phyloP scores from a whole-genome alignment of 2,329 filamentous ascomycete species.

The Cercospora nicotianae region DNA sequence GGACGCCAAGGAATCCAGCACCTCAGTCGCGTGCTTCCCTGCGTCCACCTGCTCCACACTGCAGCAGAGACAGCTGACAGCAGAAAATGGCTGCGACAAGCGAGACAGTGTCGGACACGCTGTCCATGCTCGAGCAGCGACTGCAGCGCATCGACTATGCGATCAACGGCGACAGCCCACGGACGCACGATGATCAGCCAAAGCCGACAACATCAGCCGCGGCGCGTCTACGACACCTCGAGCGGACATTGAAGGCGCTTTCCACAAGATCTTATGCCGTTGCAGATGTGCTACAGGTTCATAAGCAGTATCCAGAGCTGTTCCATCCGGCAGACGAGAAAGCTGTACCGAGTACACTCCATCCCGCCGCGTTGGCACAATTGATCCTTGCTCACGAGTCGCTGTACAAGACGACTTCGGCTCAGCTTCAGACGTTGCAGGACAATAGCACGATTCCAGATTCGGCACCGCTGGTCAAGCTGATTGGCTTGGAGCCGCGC shows the following conservation, averaged over 20 bases:
- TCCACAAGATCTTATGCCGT: slow-evolving; percentile 43
- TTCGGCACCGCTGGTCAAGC: slow-evolving; percentile 48
- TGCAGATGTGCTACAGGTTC: slow-evolving; percentile 43
- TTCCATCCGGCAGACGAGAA: slow-evolving; percentile 31
- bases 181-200: background rate
- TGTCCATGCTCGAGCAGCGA: slow-evolving; percentile 47
- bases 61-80: slow-evolving; percentile 22
- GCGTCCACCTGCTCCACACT: background rate
- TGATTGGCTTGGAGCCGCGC: slow-evolving; percentile 60
- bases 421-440: slow-evolving; percentile 47
- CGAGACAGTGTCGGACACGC: slow-evolving; percentile 37
- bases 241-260: slow-evolving; percentile 40
- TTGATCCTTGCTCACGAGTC: slow-evolving; percentile 48
- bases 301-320: slow-evolving; percentile 45
- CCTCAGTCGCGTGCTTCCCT: background rate
- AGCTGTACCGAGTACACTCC: slow-evolving; percentile 29
- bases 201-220: slow-evolving; percentile 22
- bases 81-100: slow-evolving; percentile 13
- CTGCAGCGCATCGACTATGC: slow-evolving; percentile 47
- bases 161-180: slow-evolving; percentile 40
- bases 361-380: slow-evolving; percentile 33
- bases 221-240: slow-evolving; percentile 32
- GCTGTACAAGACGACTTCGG: slow-evolving; percentile 44
- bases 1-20: background rate
- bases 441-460: slow-evolving; percentile 47